These are phyloP conservation scores for Botrytis tulipae DNA, from an alignment of 2,329 filamentous ascomycete species.

Conservation along the genomic window DNA sequence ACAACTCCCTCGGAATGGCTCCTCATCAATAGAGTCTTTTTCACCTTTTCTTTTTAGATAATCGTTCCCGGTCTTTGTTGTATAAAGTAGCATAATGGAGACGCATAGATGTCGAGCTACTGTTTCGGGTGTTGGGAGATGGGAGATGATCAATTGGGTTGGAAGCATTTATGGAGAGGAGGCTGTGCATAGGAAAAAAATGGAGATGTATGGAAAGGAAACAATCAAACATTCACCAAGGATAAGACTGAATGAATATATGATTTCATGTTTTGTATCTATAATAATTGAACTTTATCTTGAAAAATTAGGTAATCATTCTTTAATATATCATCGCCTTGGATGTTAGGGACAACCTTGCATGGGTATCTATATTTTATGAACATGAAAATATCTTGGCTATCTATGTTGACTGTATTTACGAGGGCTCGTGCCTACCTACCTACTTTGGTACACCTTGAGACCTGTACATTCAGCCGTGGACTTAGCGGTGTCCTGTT, in stretches of 20 bases:
- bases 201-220: slow-evolving; percentile 4
- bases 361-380: not conserved
- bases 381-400: not conserved
- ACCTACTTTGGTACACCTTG: not conserved
- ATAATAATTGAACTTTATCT: slow-evolving; percentile 1
- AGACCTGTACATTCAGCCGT: not conserved
- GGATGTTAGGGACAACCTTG: not conserved
- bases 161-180: not conserved
- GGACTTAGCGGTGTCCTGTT: not conserved
- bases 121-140: slow-evolving; percentile 3
- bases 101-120: slow-evolving; percentile 1
- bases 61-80: not conserved
- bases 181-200: not conserved
- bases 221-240: slow-evolving; percentile 9
- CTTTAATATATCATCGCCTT: not conserved
- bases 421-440: not conserved
- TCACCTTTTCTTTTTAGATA: slow-evolving; percentile 5
- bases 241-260: slow-evolving; percentile 9
- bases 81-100: slow-evolving; percentile 8
- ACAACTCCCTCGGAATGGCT: slow-evolving; percentile 54
- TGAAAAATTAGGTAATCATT: not conserved
- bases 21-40: slow-evolving; percentile 32
- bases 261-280: slow-evolving; percentile 7
- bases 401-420: not conserved
- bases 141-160: not conserved